Percentiles rank a stretch among this genome's conserved stretches.
Evolutionary conservation across 331 rosid genomes (phyloP).

Genomic region (Telfairia occidentalis): DNA sequence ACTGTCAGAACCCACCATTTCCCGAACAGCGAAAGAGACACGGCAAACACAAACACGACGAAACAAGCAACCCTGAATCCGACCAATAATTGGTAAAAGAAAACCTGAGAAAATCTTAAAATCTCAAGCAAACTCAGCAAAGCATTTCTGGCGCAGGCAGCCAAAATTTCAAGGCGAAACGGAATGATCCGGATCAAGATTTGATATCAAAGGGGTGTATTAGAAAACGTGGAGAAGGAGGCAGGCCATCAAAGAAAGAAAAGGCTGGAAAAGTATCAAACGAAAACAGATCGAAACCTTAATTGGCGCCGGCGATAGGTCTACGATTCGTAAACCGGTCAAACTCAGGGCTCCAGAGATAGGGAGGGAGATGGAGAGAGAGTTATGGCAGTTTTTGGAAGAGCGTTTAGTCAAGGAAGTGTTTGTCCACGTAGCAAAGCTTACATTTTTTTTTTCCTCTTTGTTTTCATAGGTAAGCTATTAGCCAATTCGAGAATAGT

Average conservation of each 20-base stretch:
- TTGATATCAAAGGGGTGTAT: background rate
- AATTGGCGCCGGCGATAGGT: background rate
- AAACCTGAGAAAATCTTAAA: background rate
- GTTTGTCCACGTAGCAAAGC: no score
- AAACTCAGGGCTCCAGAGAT: constrained; percentile 13
- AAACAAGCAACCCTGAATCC: constrained; percentile 9
- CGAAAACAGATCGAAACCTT: constrained; percentile 8
- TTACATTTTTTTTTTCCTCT: no score
- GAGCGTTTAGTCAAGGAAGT: background rate
- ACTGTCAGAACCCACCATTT: constrained; percentile 57
- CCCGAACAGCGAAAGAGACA: constrained; percentile 3
- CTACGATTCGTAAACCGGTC: background rate
- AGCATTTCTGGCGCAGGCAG: background rate
- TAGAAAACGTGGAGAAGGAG: background rate
- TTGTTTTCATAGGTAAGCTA: no score
- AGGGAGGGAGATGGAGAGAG: background rate
- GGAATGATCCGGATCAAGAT: background rate
- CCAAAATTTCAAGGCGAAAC: background rate
- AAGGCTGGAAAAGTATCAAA: background rate
- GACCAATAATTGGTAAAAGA: background rate
- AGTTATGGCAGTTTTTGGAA: background rate
- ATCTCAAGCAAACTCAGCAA: background rate
- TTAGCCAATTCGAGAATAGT: no score
- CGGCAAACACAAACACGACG: background rate
- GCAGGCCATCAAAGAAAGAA: background rate